Percentiles rank a stretch among this genome's conserved stretches.
Evolutionary conservation across 2,329 filamentous ascomycete species (phyloP).

Genomic region (Calonectria crousiana): DNA sequence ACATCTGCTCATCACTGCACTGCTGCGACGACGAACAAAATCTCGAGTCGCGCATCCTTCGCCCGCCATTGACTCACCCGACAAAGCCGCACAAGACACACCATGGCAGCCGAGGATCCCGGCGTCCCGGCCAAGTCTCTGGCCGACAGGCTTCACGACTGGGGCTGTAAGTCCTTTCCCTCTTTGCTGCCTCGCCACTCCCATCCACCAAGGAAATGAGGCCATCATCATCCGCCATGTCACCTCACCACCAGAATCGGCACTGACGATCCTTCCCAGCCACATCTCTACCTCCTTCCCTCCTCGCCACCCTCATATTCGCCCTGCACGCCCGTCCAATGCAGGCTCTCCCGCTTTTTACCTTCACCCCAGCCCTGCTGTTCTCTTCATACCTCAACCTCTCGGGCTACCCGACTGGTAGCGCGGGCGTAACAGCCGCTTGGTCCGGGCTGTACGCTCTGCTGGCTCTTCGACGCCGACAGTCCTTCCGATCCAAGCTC

Average conservation of each 20-base stretch:
- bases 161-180: slow-evolving; percentile 61
- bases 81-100: slow-evolving; percentile 5
- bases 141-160: slow-evolving; percentile 54
- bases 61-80: slow-evolving; percentile 19
- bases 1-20: slow-evolving; percentile 7
- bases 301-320: slow-evolving; percentile 67
- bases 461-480: slow-evolving; percentile 63
- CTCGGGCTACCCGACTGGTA: slow-evolving; percentile 68
- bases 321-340: slow-evolving; percentile 68
- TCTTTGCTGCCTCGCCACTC: slow-evolving; percentile 9
- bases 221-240: background rate
- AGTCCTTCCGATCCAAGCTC: slow-evolving; percentile 56
- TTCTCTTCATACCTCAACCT: slow-evolving; percentile 71
- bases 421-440: slow-evolving; percentile 67
- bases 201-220: background rate
- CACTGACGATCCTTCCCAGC: slow-evolving; percentile 51
- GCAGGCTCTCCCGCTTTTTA: slow-evolving; percentile 63
- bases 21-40: slow-evolving; percentile 11
- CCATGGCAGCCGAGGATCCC: slow-evolving; percentile 46
- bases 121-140: slow-evolving; percentile 48
- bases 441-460: slow-evolving; percentile 70
- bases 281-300: slow-evolving; percentile 65
- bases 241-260: background rate
- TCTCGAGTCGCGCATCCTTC: slow-evolving; percentile 12
- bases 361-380: slow-evolving; percentile 64